Conservation (phyloP, 2,329 filamentous ascomycete genomes). For the Sarocladiaceae sp. region DNA sequence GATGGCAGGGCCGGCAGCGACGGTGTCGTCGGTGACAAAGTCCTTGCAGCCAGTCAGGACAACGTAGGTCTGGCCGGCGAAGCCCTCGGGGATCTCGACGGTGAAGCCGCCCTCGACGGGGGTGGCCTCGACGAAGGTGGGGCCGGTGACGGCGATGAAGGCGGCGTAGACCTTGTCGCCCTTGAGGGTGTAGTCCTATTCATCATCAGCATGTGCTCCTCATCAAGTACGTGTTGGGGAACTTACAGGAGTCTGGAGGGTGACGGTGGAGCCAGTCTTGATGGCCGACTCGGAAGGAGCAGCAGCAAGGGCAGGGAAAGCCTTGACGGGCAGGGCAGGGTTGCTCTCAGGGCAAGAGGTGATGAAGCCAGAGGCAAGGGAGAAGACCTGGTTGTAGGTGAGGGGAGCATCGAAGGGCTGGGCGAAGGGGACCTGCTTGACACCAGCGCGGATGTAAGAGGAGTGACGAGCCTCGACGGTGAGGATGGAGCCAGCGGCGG, state of each 20-base stretch:
- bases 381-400: slow-evolving; percentile 55
- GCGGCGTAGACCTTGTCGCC: slow-evolving; percentile 25
- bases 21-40: slow-evolving; percentile 29
- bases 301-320: slow-evolving; percentile 47
- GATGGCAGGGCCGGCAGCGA: slow-evolving; percentile 32
- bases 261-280: slow-evolving; percentile 21
- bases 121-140: slow-evolving; percentile 17
- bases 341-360: slow-evolving; percentile 51
- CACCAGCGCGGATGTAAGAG: slow-evolving; percentile 50
- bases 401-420: slow-evolving; percentile 59
- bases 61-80: slow-evolving; percentile 35
- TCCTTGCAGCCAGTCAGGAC: slow-evolving; percentile 32
- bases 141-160: slow-evolving; percentile 26
- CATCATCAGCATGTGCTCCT: neutral
- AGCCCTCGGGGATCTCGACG: slow-evolving; percentile 21
- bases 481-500: slow-evolving; percentile 59
- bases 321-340: slow-evolving; percentile 52
- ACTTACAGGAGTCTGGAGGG: slow-evolving; percentile 21
- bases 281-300: slow-evolving; percentile 16
- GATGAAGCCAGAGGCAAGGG: slow-evolving; percentile 62
- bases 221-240: slow-evolving; percentile 14
- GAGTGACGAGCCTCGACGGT: slow-evolving; percentile 60
- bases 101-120: slow-evolving; percentile 19
- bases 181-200: slow-evolving; percentile 19
- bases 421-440: slow-evolving; percentile 48